Evolutionary conservation across 1,139 yeast species (phyloP), one percentile per base, ranked within the genome.

Genomic region (Kluyveromyces sp.): DNA sequence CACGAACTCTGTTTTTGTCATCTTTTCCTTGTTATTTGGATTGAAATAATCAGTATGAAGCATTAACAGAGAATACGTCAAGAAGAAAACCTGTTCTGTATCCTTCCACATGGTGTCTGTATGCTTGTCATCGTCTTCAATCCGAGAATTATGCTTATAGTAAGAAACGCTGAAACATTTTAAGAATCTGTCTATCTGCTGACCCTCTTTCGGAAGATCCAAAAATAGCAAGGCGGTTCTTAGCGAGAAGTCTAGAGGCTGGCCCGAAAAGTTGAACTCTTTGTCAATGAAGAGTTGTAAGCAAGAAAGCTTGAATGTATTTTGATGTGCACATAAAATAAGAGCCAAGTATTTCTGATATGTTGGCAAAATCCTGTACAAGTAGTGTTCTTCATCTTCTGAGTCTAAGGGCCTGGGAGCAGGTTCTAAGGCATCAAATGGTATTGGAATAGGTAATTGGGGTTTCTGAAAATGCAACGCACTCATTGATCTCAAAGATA

Each of bases 11-110:
- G 66, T 59, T 53, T 74, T 78, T 6, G 77, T 64, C 83, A 82
- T 80, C 57, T 81, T 82, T 46, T 65, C 70, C 53, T 74, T 77
- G 60, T 81, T 81, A 57, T 74, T 77, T 20, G 72, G 69, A 61
- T 81, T 82, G 65, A 79, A 82, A 48, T 68, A 72, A 55, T 81
- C 88, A 0, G 89, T 82, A 55, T 82, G 88, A 29, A 82, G 64
- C 69, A 82, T 77, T 42, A 82, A 68, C 36, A 82, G 60, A 1
- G 85, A 77, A 55, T 77, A 82, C 0, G 77, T 69, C 8, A 80
- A 57, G 40, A 78, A 72, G 53, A 79, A 78, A 2, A 80, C 71
- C 46, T 80, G 86, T 4, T 68, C 66, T 15, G 67, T 63, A 43
- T 64, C 61, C 9, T 52, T 51, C 70, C 70, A 66, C 2, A 51